Percentiles rank a stretch among this genome's conserved stretches.
phyloP scores from a whole-genome alignment of 2,329 filamentous ascomycete species.

The Metarhizium anisopliae region DNA sequence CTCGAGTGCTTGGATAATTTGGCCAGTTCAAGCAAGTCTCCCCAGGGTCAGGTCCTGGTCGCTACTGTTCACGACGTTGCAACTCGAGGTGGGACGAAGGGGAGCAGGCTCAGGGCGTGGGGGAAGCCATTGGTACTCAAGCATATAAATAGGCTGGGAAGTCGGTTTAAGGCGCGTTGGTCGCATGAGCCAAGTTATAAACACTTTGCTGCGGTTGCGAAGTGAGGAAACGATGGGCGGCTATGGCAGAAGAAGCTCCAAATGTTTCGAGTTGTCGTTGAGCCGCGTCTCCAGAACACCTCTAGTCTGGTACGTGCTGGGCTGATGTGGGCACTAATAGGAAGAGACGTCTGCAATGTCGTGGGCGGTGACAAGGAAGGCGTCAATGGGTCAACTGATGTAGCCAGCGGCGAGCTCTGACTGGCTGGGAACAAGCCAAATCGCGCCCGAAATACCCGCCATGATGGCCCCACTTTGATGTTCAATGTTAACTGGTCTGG shows the following conservation, averaged over 20 bases:
- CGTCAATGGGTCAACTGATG: too few species aligned
- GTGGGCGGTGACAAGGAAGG: too few species aligned
- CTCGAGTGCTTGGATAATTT: too few species aligned
- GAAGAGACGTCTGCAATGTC: too few species aligned
- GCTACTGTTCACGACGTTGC: not conserved
- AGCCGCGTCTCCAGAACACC: not conserved
- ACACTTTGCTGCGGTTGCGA: not conserved
- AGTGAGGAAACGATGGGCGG: not conserved
- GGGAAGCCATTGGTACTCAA: not conserved
- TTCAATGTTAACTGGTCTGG: too few species aligned
- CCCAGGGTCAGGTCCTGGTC: not conserved
- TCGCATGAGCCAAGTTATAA: not conserved
- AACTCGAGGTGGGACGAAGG: slow-evolving; percentile 3
- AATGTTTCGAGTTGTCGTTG: not conserved
- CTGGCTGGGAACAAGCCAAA: too few species aligned
- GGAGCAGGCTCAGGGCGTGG: not conserved
- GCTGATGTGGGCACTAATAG: too few species aligned
- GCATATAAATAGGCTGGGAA: not conserved
- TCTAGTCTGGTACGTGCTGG: too few species aligned
- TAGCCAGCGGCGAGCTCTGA: too few species aligned
- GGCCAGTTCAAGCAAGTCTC: not conserved
- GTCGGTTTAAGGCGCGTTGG: not conserved
- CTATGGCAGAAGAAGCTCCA: not conserved
- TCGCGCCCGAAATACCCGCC: too few species aligned
- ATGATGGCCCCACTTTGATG: too few species aligned